Conservation (phyloP, 176 grass and related monocot genomes). For the maize (Zea mays) region Zm-B73-REFERENCE-NAM-5.0 NC_050100.1:24839501-24840000, state of each 20-base stretch:
- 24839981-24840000: not conserved
- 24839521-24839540: slow-evolving; percentile 30
- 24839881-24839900: slow-evolving; percentile 30
- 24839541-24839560: slow-evolving; percentile 81
- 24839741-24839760: not conserved
- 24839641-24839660: slow-evolving; percentile 3
- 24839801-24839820: slow-evolving; percentile 44
- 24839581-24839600: slow-evolving; percentile 71
- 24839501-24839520: slow-evolving; percentile 4
- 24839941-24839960: not conserved
- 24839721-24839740: not conserved
- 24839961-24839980: slow-evolving; percentile 23
- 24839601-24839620: slow-evolving; percentile 64
- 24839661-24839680: slow-evolving; percentile 50
- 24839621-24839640: not conserved
- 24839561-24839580: slow-evolving; percentile 73
- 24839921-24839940: slow-evolving; percentile 3
- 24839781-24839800: slow-evolving; percentile 44
- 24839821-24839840: slow-evolving; percentile 30
- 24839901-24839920: not conserved
- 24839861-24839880: slow-evolving; percentile 19
- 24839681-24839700: slow-evolving; percentile 43
- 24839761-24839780: not conserved
- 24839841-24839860: slow-evolving; percentile 26
- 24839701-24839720: not conserved